Conservation (phyloP, 129 eudicot species). For the Helichrysum umbraculigerum region DNA sequence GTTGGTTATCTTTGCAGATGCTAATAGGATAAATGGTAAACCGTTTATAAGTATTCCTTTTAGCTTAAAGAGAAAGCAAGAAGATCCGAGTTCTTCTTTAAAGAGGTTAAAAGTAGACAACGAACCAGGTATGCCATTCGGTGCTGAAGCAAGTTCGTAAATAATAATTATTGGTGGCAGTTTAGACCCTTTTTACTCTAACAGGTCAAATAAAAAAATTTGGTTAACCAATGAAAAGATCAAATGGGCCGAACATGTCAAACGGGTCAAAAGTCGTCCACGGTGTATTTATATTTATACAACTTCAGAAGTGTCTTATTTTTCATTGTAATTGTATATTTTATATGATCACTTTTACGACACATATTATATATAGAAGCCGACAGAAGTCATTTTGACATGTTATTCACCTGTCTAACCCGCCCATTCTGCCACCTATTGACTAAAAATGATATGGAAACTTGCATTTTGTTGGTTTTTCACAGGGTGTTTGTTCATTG, state of each 20-base stretch:
- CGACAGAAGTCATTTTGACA: not conserved
- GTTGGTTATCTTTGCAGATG: slow-evolving; percentile 21
- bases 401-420: not conserved
- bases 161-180: not conserved
- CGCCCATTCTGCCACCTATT: not conserved
- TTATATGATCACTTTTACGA: not conserved
- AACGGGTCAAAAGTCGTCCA: not conserved
- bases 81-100: slow-evolving; percentile 24
- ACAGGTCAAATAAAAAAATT: not conserved
- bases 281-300: not conserved
- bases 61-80: slow-evolving; percentile 62
- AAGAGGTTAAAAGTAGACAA: slow-evolving; percentile 50
- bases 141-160: slow-evolving; percentile 1
- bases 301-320: not conserved
- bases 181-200: not conserved
- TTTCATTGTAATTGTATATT: not conserved
- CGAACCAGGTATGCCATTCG: slow-evolving; percentile 34
- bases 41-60: not conserved
- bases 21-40: not conserved
- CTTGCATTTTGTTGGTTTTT: not conserved
- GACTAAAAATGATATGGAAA: not conserved
- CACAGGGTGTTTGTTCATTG: not conserved
- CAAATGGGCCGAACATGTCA: not conserved
- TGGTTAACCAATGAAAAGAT: not conserved
- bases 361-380: not conserved